phyloP scores from a whole-genome alignment of 75 land plant genomes.

The Sequoiadendron giganteum region DNA sequence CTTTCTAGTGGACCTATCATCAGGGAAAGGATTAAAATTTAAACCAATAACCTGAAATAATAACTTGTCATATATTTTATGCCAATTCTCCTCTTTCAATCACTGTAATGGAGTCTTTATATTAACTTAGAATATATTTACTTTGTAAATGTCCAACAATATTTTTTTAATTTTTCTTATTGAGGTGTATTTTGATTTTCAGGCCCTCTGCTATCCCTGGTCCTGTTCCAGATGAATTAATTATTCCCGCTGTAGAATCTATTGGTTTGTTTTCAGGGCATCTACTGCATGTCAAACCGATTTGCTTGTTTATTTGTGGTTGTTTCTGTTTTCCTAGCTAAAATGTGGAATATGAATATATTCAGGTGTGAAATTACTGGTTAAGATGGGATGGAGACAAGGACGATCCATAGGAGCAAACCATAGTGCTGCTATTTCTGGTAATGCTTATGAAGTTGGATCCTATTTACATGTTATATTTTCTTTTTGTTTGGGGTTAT shows the following conservation, averaged over 20 bases:
- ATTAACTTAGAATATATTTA: not conserved
- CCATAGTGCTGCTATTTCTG: constrained; percentile 57
- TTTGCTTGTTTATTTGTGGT: not conserved
- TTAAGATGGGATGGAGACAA: constrained; percentile 94
- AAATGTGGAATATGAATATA: constrained; percentile 9
- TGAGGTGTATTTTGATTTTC: constrained; percentile 15
- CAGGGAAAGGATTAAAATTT: no score
- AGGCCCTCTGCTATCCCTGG: constrained; percentile 96
- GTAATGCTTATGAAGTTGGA: constrained; percentile 24
- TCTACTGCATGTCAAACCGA: not conserved
- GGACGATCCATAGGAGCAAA: constrained; percentile 74
- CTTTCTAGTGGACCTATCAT: no score
- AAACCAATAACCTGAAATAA: not conserved
- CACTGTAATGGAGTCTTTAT: not conserved
- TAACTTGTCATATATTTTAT: not conserved
- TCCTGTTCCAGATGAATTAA: constrained; percentile 75
- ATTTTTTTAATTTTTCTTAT: not conserved
- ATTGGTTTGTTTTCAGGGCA: constrained; percentile 52
- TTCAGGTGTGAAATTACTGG: constrained; percentile 72
- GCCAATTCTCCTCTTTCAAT: not conserved
- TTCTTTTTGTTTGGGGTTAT: not conserved
- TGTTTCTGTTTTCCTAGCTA: not conserved
- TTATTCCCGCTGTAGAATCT: constrained; percentile 69
- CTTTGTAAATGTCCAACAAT: not conserved
- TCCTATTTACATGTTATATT: not conserved